Conservation (phyloP, 2,329 filamentous ascomycete genomes). For the Orbilia blumenaviensis region DNA sequence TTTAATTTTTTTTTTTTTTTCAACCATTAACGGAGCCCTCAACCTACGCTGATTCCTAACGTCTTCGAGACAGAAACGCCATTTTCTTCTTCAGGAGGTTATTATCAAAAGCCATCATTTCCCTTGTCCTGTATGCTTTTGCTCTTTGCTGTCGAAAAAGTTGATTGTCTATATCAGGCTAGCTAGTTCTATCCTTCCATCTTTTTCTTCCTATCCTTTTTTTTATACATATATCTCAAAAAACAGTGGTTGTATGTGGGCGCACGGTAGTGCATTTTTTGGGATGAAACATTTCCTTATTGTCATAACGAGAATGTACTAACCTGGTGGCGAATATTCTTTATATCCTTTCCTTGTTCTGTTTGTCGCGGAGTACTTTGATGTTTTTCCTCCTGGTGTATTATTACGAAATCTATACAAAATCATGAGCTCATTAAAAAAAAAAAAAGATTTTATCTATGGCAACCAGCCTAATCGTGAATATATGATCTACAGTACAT, state of each 20-base stretch:
- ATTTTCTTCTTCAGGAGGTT: not conserved
- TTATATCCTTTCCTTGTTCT: not conserved
- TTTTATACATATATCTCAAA: not conserved
- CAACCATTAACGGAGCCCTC: conserved; percentile 5
- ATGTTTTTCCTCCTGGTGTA: conserved; percentile 21
- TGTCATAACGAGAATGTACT: conserved; percentile 36
- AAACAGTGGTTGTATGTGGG: not conserved
- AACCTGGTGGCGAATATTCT: conserved; percentile 31
- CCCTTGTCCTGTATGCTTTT: conserved; percentile 14
- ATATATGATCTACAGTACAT: too few species aligned
- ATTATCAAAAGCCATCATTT: conserved; percentile 25
- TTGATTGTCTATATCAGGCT: conserved; percentile 22
- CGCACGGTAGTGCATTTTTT: not conserved
- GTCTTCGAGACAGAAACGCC: not conserved
- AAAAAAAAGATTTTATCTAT: not conserved
- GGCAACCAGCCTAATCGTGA: not conserved
- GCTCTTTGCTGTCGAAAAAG: conserved; percentile 23
- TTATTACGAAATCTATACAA: conserved; percentile 36
- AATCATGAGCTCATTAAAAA: conserved; percentile 32
- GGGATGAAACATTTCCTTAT: not conserved
- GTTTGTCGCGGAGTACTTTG: not conserved
- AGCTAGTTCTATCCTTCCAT: conserved; percentile 47
- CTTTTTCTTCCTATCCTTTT: conserved; percentile 17
- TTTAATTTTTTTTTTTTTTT: too few species aligned
- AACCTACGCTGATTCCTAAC: not conserved